These are phyloP conservation scores for Serendipita indica DNA, from an alignment of 768 basidiomycete species.

Conservation along the genomic window DNA sequence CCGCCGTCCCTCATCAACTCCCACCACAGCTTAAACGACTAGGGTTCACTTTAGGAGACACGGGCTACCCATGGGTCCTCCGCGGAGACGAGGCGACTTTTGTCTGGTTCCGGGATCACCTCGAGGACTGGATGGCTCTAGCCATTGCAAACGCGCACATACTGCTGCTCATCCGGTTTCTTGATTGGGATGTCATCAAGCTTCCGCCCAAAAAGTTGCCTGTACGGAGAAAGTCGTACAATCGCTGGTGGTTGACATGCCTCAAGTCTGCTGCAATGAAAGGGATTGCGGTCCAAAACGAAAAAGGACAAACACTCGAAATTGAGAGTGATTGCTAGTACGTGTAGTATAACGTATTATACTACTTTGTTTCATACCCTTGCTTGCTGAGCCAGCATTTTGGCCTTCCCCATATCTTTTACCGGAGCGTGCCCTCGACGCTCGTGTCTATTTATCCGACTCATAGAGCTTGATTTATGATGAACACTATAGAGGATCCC, in stretches of 20 bases:
- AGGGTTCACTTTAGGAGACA: not conserved
- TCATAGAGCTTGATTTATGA: not conserved
- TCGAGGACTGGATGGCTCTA: constrained; percentile 1
- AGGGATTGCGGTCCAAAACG: not conserved
- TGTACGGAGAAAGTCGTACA: not conserved
- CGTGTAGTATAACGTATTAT: too few species aligned
- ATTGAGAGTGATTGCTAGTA: not conserved
- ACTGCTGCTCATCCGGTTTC: not conserved
- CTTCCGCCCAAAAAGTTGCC: not conserved
- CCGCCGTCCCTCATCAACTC: not conserved
- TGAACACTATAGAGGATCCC: constrained; percentile 4
- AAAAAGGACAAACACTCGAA: too few species aligned
- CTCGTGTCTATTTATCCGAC: not conserved
- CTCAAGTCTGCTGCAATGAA: not conserved
- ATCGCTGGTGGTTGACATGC: not conserved
- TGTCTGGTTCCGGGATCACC: not conserved
- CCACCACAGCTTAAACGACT: not conserved
- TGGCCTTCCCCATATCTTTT: not conserved
- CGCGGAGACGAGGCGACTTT: not conserved
- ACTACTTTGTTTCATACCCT: too few species aligned
- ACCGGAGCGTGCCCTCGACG: not conserved
- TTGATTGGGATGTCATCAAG: not conserved
- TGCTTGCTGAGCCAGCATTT: not conserved
- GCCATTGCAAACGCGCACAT: not conserved
- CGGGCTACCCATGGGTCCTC: not conserved